Evolutionary conservation across 2,329 filamentous ascomycete species (phyloP), one percentile per base, ranked within the genome.

Genomic region (Alternaria sp.): DNA sequence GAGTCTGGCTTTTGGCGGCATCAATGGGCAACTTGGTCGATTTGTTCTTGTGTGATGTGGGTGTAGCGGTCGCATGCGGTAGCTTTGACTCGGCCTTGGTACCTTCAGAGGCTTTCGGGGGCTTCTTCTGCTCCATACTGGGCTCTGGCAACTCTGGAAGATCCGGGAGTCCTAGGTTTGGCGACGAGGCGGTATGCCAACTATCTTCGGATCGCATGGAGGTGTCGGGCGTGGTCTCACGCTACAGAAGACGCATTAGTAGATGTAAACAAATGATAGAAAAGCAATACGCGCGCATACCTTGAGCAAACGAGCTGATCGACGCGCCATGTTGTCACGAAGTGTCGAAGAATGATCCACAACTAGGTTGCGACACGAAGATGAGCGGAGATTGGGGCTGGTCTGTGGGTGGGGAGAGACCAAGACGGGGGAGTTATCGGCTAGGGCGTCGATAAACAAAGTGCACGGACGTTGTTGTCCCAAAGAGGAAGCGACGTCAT

Each of bases 31-130:
- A 64, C 55, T 62, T 68, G 26, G 72, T 68, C 16, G 70, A 69
- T 42, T 68, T 69, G 55, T 53, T 71, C 60, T 69, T 72, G 42
- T 83, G 83, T 4, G 92, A 92, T 12, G 80, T 77, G 47, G 69
- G 71, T 11, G 73, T 68, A 26, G 70, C 62, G n/a, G 47, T 56
- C 18, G 47, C 51, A 48, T 71, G 67, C 12, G 73, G 65, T 20
- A 73, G 65, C 62, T 69, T 68, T 22, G 72, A 69, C 73, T 61
- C 54, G 12, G 69, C 60, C 54, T 67, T 54, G 43, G 53, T 51
- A 39, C 58, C 62, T 34, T 54, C 63, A 8, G 39, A 56, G 39
- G 64, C 56, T 61, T 75, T 75, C 42, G 68, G 60, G 20, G 70
- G 70, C 20, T 69, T 74, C 62, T 68, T 69, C 49, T 36, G 46